Evolutionary conservation across 1,139 yeast genomes (phyloP).

Genomic region (Barnettozyma hawaiiensis): DNA sequence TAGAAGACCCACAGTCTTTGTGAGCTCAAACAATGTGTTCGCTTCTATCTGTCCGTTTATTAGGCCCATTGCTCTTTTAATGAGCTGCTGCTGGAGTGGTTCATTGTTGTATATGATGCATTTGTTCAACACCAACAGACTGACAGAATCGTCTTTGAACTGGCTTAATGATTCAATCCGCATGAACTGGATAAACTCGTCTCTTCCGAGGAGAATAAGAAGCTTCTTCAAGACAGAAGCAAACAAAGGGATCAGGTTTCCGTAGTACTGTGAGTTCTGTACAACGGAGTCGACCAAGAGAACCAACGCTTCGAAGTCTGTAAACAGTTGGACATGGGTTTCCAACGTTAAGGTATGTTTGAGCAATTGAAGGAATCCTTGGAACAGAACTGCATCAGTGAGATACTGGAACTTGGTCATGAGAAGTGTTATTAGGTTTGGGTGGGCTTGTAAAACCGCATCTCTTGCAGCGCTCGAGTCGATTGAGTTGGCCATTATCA

Average conservation of each 20-base stretch:
- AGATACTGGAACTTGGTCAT: constrained; percentile 17
- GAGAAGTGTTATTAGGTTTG: constrained; percentile 14
- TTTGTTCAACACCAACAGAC: constrained; percentile 19
- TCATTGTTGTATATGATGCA: constrained; percentile 15
- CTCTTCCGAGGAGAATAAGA: constrained; percentile 14
- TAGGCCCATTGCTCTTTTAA: constrained; percentile 14
- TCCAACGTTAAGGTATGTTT: constrained; percentile 16
- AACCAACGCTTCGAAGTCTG: constrained; percentile 8
- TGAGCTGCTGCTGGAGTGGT: constrained; percentile 9
- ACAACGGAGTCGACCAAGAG: constrained; percentile 21
- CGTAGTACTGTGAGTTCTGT: constrained; percentile 21
- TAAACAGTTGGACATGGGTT: constrained; percentile 14
- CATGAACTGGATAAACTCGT: constrained; percentile 8
- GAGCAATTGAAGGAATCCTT: constrained; percentile 22
- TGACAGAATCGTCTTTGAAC: constrained; percentile 2
- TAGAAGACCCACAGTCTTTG: constrained; percentile 24
- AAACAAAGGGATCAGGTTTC: constrained; percentile 18
- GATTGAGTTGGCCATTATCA: constrained; percentile 26
- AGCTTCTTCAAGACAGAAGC: constrained; percentile 19
- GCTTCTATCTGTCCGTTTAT: constrained; percentile 7
- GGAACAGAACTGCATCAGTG: constrained; percentile 24
- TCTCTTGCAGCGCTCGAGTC: constrained; percentile 17
- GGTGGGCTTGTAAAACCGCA: constrained; percentile 13
- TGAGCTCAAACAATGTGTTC: constrained; percentile 19
- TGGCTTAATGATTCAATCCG: neutral